A percentile compares a stretch with the other conserved stretches of the same genome.
phyloP scores from a whole-genome alignment of 2,329 filamentous ascomycete species.

The Ophiostoma sp. region DNA sequence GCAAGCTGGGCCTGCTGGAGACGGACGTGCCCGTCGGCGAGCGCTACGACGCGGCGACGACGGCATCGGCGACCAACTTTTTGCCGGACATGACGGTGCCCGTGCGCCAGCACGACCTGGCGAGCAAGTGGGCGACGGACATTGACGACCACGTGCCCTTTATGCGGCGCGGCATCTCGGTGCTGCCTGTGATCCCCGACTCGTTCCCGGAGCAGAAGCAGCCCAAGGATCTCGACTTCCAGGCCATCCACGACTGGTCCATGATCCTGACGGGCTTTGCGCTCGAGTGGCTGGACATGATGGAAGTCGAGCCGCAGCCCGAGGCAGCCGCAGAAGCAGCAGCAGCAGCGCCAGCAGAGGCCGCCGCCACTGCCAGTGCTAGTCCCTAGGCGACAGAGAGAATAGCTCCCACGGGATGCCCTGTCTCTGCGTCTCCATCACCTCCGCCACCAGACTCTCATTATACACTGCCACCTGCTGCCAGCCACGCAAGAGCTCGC shows the following conservation, averaged over 20 bases:
- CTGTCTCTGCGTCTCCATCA: not conserved
- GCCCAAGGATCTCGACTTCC: conserved; percentile 64
- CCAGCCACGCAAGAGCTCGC: not conserved
- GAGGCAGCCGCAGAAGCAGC: not conserved
- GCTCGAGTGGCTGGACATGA: conserved; percentile 73
- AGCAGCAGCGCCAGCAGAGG: not conserved
- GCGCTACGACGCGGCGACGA: conserved; percentile 45
- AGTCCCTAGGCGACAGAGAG: not conserved
- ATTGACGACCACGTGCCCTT: conserved; percentile 78
- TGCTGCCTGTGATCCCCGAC: conserved; percentile 70
- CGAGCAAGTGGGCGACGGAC: conserved; percentile 44
- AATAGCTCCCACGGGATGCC: not conserved
- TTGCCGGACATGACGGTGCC: conserved; percentile 20
- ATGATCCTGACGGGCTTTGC: conserved; percentile 67
- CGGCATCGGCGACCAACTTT: conserved; percentile 9
- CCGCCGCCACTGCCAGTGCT: not conserved
- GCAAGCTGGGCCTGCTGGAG: conserved; percentile 48
- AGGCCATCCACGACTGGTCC: conserved; percentile 71
- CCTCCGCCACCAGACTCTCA: not conserved
- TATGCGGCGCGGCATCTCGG: conserved; percentile 65
- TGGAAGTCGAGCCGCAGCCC: conserved; percentile 35
- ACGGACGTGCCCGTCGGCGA: conserved; percentile 28
- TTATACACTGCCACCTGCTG: not conserved
- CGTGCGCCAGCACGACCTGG: conserved; percentile 32
- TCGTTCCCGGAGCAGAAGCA: conserved; percentile 68